phyloP scores from a whole-genome alignment of 2,329 filamentous ascomycete species.

The Botrytis medusae region DNA sequence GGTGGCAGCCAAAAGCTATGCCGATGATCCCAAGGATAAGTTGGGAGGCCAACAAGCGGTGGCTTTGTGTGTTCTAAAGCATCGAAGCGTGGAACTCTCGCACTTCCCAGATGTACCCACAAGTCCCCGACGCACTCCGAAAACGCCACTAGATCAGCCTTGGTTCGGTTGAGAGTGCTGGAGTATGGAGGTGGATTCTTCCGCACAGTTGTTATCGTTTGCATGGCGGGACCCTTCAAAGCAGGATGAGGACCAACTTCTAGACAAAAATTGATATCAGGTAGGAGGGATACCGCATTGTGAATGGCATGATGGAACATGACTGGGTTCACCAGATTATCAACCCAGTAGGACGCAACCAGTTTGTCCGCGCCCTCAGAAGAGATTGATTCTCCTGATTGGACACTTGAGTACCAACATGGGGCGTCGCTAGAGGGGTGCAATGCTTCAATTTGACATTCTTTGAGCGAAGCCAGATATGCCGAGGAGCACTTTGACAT shows the following conservation, averaged over 20 bases:
- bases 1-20: not conserved
- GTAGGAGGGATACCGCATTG: constrained; percentile 19
- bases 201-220: constrained; percentile 25
- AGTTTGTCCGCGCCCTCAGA: constrained; percentile 17
- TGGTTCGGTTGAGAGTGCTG: constrained; percentile 23
- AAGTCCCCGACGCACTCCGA: constrained; percentile 12
- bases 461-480: constrained; percentile 21
- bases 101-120: constrained; percentile 23
- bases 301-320: constrained; percentile 45
- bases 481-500: constrained; percentile 29
- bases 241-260: constrained; percentile 34
- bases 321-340: constrained; percentile 46
- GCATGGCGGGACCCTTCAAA: constrained; percentile 28
- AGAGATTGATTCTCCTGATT: not conserved
- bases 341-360: constrained; percentile 30
- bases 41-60: not conserved
- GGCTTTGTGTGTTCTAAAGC: not conserved
- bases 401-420: not conserved
- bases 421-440: not conserved
- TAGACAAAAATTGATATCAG: constrained; percentile 25
- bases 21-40: not conserved
- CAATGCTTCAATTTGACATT: constrained; percentile 34
- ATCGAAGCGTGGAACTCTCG: not conserved
- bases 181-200: constrained; percentile 22
- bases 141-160: constrained; percentile 20